Conservation (phyloP, 768 basidiomycete species). For the Kwoniella europaea region DNA sequence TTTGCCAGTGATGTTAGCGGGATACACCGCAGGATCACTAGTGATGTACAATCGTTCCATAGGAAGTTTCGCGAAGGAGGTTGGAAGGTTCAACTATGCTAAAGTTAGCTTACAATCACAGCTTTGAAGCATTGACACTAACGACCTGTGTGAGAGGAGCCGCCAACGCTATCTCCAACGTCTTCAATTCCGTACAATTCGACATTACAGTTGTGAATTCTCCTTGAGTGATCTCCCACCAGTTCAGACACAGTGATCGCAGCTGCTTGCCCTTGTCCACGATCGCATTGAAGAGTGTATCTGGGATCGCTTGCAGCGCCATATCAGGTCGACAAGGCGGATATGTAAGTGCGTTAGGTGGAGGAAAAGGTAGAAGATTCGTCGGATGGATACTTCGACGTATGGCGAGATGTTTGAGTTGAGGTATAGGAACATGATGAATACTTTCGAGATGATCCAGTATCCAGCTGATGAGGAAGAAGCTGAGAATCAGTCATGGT, state of each 20-base stretch:
- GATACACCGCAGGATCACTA: conserved; percentile 1
- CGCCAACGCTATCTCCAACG: conserved; percentile 10
- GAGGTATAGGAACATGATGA: conserved; percentile 21
- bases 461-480: conserved; percentile 21
- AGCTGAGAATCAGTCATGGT: neutral
- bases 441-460: conserved; percentile 32
- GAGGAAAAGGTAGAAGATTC: conserved; percentile 23
- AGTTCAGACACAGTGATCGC: conserved; percentile 21
- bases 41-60: neutral
- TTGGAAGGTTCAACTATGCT: conserved; percentile 3
- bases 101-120: neutral
- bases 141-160: conserved; percentile 9
- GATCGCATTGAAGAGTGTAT: conserved; percentile 4
- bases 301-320: conserved; percentile 9
- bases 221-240: conserved; percentile 27
- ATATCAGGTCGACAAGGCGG: neutral
- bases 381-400: conserved; percentile 20
- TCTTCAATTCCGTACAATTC: neutral
- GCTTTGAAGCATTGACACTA: neutral
- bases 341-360: neutral
- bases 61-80: neutral
- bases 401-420: conserved; percentile 24
- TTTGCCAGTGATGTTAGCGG: conserved; percentile 1
- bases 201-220: conserved; percentile 14
- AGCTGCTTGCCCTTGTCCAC: neutral